Evolutionary conservation across 352 stramenopile species (phyloP).

Genomic region (Pythium sukuiense): DNA sequence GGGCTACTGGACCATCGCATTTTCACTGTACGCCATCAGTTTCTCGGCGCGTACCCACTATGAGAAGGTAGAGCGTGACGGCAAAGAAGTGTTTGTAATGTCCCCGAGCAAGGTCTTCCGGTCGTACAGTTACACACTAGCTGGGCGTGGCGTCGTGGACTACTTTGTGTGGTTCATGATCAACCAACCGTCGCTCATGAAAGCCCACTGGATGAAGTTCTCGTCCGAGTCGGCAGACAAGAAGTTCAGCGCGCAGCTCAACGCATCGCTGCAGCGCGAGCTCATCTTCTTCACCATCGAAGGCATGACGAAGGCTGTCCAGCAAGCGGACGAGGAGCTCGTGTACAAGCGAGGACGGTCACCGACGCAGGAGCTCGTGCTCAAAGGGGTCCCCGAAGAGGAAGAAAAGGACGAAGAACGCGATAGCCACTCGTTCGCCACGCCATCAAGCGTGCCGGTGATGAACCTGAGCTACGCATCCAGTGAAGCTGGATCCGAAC

Average conservation of each 20-base stretch:
- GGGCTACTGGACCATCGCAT: conserved; percentile 81
- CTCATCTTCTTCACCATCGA: conserved; percentile 91
- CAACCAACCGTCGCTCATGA: conserved; percentile 62
- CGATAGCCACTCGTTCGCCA: conserved; percentile 10
- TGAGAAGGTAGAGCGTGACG: conserved; percentile 30
- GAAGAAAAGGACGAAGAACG: conserved; percentile 20
- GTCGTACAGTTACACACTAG: conserved; percentile 65
- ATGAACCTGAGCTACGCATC: conserved; percentile 16
- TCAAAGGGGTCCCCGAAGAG: conserved; percentile 24
- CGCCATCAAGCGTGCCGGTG: conserved; percentile 13
- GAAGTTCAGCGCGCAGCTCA: conserved; percentile 85
- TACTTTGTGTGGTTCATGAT: conserved; percentile 90
- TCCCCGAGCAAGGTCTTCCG: conserved; percentile 58
- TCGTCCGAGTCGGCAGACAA: conserved; percentile 76
- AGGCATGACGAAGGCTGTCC: conserved; percentile 78
- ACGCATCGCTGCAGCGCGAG: conserved; percentile 83
- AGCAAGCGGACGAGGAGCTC: conserved; percentile 68
- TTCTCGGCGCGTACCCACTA: conserved; percentile 61
- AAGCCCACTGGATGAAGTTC: conserved; percentile 68
- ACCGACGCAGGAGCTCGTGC: conserved; percentile 45
- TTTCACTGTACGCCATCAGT: conserved; percentile 73
- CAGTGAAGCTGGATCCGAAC: neutral
- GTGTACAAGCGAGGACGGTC: conserved; percentile 44
- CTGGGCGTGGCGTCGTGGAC: conserved; percentile 63
- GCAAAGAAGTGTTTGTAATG: conserved; percentile 15